Conservation (phyloP, 768 basidiomycete species). For the Gymnopilus junonius region DNA sequence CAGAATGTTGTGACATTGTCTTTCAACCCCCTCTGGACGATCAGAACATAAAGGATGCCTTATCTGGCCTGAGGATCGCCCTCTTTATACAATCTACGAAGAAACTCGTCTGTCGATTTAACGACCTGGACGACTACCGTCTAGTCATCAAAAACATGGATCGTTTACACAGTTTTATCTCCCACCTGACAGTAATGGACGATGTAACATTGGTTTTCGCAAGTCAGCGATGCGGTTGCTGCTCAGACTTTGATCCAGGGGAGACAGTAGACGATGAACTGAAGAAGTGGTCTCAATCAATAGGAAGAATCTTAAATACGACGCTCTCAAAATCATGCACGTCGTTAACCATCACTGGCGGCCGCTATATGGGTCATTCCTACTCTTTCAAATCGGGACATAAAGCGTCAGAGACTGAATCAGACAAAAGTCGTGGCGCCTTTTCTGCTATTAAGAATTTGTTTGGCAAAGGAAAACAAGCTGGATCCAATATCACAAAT, state of each 20-base stretch:
- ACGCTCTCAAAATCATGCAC: slow-evolving; percentile 21
- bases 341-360: slow-evolving; percentile 19
- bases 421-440: not conserved
- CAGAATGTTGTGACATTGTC: slow-evolving; percentile 15
- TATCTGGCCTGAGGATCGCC: slow-evolving; percentile 19
- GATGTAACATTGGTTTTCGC: slow-evolving; percentile 19
- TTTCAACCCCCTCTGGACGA: slow-evolving; percentile 9
- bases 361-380: slow-evolving; percentile 25
- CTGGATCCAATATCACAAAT: not conserved
- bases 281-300: slow-evolving; percentile 23
- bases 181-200: slow-evolving; percentile 10
- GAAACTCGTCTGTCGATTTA: slow-evolving; percentile 21
- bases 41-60: slow-evolving; percentile 14
- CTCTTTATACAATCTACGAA: slow-evolving; percentile 19
- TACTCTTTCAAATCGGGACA: slow-evolving; percentile 19
- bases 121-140: slow-evolving; percentile 17
- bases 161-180: slow-evolving; percentile 17
- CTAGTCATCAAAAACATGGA: slow-evolving; percentile 15
- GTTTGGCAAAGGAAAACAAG: slow-evolving; percentile 10
- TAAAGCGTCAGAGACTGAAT: not conserved
- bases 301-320: slow-evolving; percentile 21
- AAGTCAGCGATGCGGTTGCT: slow-evolving; percentile 24
- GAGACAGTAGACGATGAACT: slow-evolving; percentile 18
- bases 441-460: slow-evolving; percentile 11
- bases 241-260: slow-evolving; percentile 17